Percentiles rank a stretch among this genome's conserved stretches.
phyloP scores from a whole-genome alignment of 257 asterid genomes.

The Catharanthus roseus region DNA sequence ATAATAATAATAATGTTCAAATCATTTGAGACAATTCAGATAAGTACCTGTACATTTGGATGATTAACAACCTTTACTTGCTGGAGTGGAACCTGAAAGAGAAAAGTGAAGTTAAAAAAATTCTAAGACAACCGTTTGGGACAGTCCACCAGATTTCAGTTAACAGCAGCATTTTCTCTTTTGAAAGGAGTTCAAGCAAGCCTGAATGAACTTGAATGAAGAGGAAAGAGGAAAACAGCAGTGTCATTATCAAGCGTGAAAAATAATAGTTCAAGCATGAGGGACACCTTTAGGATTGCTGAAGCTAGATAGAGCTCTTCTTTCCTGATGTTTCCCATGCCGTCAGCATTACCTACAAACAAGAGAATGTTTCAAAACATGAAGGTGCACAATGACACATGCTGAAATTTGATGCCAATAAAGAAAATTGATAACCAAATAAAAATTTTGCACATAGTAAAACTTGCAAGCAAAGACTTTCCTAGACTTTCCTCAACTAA shows the following conservation, averaged over 20 bases:
- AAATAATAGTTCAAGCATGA: not conserved
- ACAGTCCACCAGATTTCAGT: not conserved
- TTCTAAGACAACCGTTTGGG: conserved; percentile 4
- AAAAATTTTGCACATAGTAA: not conserved
- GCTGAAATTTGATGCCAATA: not conserved
- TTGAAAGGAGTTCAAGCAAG: not conserved
- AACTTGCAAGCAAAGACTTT: not conserved
- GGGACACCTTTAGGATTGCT: conserved; percentile 59
- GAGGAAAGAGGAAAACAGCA: not conserved
- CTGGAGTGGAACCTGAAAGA: conserved; percentile 56
- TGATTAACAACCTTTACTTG: conserved; percentile 79
- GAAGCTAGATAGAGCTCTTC: conserved; percentile 79
- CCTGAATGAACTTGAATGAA: not conserved
- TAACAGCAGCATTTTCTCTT: conserved; percentile 1
- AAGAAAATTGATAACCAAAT: not conserved
- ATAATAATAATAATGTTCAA: conserved; percentile 6
- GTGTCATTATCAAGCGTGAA: not conserved
- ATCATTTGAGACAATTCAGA: conserved; percentile 14
- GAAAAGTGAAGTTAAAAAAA: conserved; percentile 8
- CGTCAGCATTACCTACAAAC: conserved; percentile 71
- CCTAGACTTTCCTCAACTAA: not conserved
- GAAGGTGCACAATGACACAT: not conserved
- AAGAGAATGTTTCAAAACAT: conserved; percentile 10
- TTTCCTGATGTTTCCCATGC: conserved; percentile 65
- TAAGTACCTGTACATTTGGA: conserved; percentile 74